Conservation (phyloP, 2,329 filamentous ascomycete species). For the Neofusicoccum kwambonambiense region DNA sequence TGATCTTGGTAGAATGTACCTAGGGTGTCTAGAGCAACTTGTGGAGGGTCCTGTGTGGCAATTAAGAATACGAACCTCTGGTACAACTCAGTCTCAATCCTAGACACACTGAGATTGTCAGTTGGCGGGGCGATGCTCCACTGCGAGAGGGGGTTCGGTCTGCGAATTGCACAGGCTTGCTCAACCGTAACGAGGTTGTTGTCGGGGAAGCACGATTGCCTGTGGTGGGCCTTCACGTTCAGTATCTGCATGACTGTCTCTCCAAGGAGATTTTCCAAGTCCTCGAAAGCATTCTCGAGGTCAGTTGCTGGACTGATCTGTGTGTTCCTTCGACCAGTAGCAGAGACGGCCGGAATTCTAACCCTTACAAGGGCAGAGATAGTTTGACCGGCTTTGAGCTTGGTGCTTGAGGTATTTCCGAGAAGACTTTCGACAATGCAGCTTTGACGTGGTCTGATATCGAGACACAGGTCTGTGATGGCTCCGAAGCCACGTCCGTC, state of each 20-base stretch:
- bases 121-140: constrained; percentile 27
- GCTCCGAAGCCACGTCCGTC: constrained; percentile 1
- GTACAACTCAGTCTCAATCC: constrained; percentile 19
- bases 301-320: background rate
- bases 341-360: constrained; percentile 5
- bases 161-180: constrained; percentile 28
- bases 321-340: background rate
- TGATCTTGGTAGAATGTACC: background rate
- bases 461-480: constrained; percentile 17
- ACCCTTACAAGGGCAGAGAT: constrained; percentile 19
- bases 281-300: constrained; percentile 18
- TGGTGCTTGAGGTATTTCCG: constrained; percentile 7
- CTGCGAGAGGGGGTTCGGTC: constrained; percentile 30
- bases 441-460: constrained; percentile 12
- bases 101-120: constrained; percentile 9
- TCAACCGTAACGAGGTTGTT: constrained; percentile 31
- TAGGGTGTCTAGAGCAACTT: constrained; percentile 11
- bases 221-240: constrained; percentile 31
- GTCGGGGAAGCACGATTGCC: constrained; percentile 32
- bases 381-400: constrained; percentile 18
- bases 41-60: constrained; percentile 9
- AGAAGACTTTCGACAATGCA: constrained; percentile 17
- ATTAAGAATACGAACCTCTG: constrained; percentile 22
- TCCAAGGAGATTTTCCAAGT: constrained; percentile 23
- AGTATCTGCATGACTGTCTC: constrained; percentile 20